These are phyloP conservation scores for Suhomyces wounanorum DNA, from an alignment of 1,139 yeast genomes.

Conservation along the genomic window DNA sequence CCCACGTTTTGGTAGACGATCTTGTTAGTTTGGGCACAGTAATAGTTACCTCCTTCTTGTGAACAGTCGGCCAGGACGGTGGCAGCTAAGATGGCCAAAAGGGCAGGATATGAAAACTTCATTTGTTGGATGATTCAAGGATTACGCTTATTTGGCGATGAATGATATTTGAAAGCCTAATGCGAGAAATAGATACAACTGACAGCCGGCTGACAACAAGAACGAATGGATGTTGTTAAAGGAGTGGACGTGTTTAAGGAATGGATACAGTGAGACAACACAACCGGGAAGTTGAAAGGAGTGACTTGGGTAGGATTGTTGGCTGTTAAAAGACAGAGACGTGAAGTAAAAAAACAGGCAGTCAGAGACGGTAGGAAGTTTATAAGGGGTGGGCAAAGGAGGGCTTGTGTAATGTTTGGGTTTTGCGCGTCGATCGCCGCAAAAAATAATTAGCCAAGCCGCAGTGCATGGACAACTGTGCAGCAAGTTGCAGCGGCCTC, in stretches of 20 bases:
- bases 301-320: conserved; percentile 14
- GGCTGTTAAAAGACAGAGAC: conserved; percentile 2
- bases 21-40: conserved; percentile 70
- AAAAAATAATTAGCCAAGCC: not conserved
- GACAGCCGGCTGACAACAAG: not conserved
- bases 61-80: conserved; percentile 44
- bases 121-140: conserved; percentile 11
- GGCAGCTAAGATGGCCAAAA: conserved; percentile 31
- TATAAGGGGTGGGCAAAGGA: conserved; percentile 6
- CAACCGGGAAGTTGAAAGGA: conserved; percentile 11
- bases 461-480: not conserved
- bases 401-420: conserved; percentile 10
- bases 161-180: not conserved
- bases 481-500: not conserved
- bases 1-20: conserved; percentile 71
- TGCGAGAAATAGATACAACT: not conserved
- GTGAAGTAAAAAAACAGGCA: not conserved
- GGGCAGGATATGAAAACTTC: conserved; percentile 26
- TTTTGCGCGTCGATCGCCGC: conserved; percentile 7
- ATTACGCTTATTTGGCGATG: not conserved
- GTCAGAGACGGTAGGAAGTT: not conserved
- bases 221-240: not conserved
- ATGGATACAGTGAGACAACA: conserved; percentile 3
- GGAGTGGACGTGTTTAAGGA: conserved; percentile 1
- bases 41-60: conserved; percentile 71